These are phyloP conservation scores for Aureobasidium mangrovei DNA, from an alignment of 2,329 filamentous ascomycete species.

Conservation along the genomic window DNA sequence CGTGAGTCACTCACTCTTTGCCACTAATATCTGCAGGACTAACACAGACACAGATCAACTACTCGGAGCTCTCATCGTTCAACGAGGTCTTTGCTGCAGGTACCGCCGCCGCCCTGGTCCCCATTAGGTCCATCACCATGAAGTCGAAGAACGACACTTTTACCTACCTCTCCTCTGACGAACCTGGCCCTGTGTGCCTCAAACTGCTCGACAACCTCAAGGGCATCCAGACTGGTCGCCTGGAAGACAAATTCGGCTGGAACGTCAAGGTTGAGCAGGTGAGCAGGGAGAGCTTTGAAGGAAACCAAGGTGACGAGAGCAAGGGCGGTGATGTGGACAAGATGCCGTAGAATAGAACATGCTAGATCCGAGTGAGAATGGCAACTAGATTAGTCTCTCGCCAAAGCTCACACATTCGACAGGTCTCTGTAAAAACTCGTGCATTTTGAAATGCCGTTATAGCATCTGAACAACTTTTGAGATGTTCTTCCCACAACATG, in stretches of 20 bases:
- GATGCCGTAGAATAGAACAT: not conserved
- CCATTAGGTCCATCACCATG: constrained; percentile 82
- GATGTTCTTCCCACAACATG: no score
- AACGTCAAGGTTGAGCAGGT: constrained; percentile 34
- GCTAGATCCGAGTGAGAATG: no score
- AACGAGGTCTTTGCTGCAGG: constrained; percentile 83
- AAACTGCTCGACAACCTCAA: constrained; percentile 69
- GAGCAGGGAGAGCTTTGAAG: not conserved
- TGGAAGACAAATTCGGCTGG: constrained; percentile 72
- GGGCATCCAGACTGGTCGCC: constrained; percentile 75
- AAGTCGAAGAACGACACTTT: constrained; percentile 49
- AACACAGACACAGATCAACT: constrained; percentile 46
- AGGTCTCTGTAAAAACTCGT: no score
- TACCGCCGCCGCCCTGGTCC: constrained; percentile 83
- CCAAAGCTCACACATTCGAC: no score
- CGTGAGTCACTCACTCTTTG: constrained; percentile 36
- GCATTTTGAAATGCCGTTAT: no score
- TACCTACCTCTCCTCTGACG: constrained; percentile 48
- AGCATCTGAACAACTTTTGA: no score
- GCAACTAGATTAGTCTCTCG: no score
- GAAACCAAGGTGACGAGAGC: not conserved
- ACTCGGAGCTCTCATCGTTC: constrained; percentile 54
- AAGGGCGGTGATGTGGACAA: not conserved
- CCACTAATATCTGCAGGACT: not conserved
- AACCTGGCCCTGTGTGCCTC: constrained; percentile 63